Base-by-base conservation (phyloP, 1,284 basidiomycete species). In the Heimioporus retisporus region DNA sequence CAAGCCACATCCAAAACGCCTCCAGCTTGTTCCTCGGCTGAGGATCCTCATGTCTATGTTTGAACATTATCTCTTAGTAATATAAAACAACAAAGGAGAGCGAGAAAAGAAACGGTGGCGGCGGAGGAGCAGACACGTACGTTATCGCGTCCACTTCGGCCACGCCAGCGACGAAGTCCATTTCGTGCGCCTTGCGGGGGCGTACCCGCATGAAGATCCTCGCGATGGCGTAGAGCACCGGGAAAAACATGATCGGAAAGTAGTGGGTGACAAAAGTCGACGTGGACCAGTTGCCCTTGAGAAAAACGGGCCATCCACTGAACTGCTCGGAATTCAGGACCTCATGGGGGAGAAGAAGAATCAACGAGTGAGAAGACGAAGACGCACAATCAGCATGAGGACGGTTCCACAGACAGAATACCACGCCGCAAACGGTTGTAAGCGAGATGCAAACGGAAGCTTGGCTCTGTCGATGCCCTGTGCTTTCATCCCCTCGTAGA, bases 161-260 rank as follows among this genome's bases (percentile, higher is more conserved):
- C 50, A 87, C 72, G 44, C 84, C 82, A 16, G 81, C 80, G 44
- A 81, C 70, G 74, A 93, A 89, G 79, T 93, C 90, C 83, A 93
- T 89, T 48, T 90, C 82, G 21, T 75, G 67, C 15, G 82, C 70
- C 19, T 65, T 71, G n/a, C 85, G 71, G 14, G 79, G 68, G 21
- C 79, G 77, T 8, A 76, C 79, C 69, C 81, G 81, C 75, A 79
- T 82, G 72, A 72, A 68, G n/a, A 83, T 60, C 72, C 82, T 84
- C 65, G 83, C 83, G 21, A 69, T 81, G 44, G 86, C 2, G 77
- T 87, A 92, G 53, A 91, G 75, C 66, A 90, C 64, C 40, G 88
- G 85, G 83, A 91, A 92, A 66, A 90, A 74, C 28, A 80, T 80
- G 67, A 91, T 76, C n/a, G 91, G 88, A 31, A 92, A 69, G 77